Evolutionary conservation across 306 rosid species (phyloP).

Genomic region (Medicago lupulina): DNA sequence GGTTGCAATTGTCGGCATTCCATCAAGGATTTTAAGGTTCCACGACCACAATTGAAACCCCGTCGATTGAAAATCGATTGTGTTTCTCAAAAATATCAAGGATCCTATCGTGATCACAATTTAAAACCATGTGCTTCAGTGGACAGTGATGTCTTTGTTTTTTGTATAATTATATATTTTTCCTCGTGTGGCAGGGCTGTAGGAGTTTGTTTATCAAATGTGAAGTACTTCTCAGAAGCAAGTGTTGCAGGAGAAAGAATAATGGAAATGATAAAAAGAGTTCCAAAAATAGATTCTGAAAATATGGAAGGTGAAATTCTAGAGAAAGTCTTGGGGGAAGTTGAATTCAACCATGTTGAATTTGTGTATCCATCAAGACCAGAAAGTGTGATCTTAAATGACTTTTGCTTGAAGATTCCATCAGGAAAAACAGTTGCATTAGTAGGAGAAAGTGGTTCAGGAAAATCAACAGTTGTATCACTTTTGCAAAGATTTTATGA

Average conservation of each 20-base stretch:
- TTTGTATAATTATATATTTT: background rate
- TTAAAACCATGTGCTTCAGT: background rate
- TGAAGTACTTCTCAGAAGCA: conserved; percentile 84
- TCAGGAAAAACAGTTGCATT: conserved; percentile 80
- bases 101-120: background rate
- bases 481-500: conserved; percentile 87
- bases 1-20: background rate
- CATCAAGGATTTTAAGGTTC: background rate
- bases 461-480: conserved; percentile 80
- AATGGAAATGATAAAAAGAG: conserved; percentile 74
- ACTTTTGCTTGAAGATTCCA: conserved; percentile 63
- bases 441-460: conserved; percentile 90
- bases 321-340: conserved; percentile 62
- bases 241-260: conserved; percentile 70
- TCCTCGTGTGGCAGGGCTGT: conserved; percentile 54
- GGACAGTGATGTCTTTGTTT: background rate
- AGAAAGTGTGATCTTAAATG: conserved; percentile 59
- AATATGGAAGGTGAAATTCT: conserved; percentile 65
- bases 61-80: too few relatives aligned
- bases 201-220: conserved; percentile 78
- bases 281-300: conserved; percentile 85
- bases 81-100: too few relatives aligned
- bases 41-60: too few relatives aligned
- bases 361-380: conserved; percentile 91
- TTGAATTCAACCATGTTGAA: conserved; percentile 60